Percentiles rank a stretch among this genome's conserved stretches.
Conservation (phyloP, 2,329 filamentous ascomycete genomes). For the Didymella segeticola region DNA sequence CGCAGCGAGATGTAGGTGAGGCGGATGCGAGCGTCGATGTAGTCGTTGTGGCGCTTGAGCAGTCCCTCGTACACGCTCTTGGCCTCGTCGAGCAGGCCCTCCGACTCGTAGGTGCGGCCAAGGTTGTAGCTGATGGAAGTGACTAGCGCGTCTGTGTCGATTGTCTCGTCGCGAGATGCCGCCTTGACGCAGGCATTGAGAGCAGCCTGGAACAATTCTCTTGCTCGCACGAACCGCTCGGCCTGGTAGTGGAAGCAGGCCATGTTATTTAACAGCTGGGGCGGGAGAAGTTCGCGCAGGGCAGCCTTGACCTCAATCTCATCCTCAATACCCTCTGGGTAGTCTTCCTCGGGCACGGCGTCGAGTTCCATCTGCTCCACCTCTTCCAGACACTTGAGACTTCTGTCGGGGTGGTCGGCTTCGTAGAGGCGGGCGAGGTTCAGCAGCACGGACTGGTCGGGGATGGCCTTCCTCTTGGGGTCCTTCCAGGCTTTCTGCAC, state of each 20-base stretch:
- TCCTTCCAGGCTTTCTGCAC: slow-evolving; percentile 93
- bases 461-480: slow-evolving; percentile 78
- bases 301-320: slow-evolving; percentile 61
- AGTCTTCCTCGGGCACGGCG: slow-evolving; percentile 74
- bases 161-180: slow-evolving; percentile 73
- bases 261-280: slow-evolving; percentile 95
- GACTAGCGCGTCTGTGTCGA: slow-evolving; percentile 88
- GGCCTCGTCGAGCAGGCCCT: slow-evolving; percentile 80
- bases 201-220: slow-evolving; percentile 90
- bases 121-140: slow-evolving; percentile 98
- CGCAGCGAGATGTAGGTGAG: slow-evolving; percentile 89
- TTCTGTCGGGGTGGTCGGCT: slow-evolving; percentile 82
- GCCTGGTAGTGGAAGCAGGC: slow-evolving; percentile 93
- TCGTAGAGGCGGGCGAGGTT: slow-evolving; percentile 95
- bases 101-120: slow-evolving; percentile 88
- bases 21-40: slow-evolving; percentile 87
- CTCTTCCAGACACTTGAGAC: slow-evolving; percentile 87
- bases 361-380: slow-evolving; percentile 90
- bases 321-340: slow-evolving; percentile 61
- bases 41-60: slow-evolving; percentile 83
- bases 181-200: slow-evolving; percentile 85
- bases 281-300: slow-evolving; percentile 80
- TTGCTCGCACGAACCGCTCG: slow-evolving; percentile 79
- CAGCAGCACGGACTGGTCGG: slow-evolving; percentile 86
- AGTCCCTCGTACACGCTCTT: slow-evolving; percentile 87